Base-by-base conservation (phyloP, 208 protist species). In the Trypanosoma cruzi region DNA sequence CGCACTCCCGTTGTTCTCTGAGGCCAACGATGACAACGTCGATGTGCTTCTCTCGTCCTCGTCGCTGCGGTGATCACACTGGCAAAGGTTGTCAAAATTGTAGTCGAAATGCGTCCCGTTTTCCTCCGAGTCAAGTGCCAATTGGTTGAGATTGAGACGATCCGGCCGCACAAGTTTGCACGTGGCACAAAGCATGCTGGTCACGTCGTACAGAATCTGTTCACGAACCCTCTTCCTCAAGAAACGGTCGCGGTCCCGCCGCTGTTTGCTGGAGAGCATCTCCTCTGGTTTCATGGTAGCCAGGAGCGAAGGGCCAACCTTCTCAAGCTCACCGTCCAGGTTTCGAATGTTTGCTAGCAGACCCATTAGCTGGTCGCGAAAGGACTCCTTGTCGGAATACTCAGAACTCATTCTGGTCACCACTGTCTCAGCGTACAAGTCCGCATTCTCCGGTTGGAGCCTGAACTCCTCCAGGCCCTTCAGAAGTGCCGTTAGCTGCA, bases 71-170 rank as follows among this genome's bases (percentile, higher is more conserved):
- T 89, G 78, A n/a, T 64, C 71, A 69, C 92, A 96, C 42, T 81
- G 70, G 54, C 92, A 96, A 31, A 82, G 53, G 60, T 93, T 93
- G 53, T 93, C 92, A 79, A 93, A 96, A 69, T 94, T 92, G 75
- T 95, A 96, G 56, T 96, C 92, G 64, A 94, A 96, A 26, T 96
- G 92, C 13, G 87, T 90, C 29, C 92, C 92, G 60, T 85, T 92
- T 64, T 93, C 85, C 68, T 93, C 88, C 7, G 92, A 96, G 66
- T 96, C 92, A 34, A 96, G 82, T 10, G 77, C 92, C 16, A 96
- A 56, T 46, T 93, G 80, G 52, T 96, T 96, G 53, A 95, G 84
- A 75, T 96, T 96, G 26, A 96, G 76, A 3, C 92, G 80, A 66
- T 93, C 86, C 2, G 75, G 79, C n/a, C 92, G 86, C 32, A 93